Evolutionary conservation across 345 rosid genomes (phyloP).

Genomic region (Nephelium lappaceum): DNA sequence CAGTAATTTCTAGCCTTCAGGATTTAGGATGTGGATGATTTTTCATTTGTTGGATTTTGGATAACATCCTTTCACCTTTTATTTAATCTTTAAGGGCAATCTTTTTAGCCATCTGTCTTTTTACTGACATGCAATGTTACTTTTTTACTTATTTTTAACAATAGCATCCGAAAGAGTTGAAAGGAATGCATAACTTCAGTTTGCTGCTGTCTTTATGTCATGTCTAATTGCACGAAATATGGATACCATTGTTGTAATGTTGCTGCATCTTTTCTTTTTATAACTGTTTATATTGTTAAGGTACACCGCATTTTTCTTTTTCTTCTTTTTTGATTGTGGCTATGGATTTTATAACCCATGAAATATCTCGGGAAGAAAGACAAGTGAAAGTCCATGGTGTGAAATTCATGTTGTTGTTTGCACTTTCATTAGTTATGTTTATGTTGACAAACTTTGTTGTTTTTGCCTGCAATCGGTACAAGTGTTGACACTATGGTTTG

Average conservation of each 20-base stretch:
- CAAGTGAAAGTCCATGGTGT: no score
- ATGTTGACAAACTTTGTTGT: no score
- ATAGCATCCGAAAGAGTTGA: constrained; percentile 15
- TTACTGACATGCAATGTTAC: constrained; percentile 16
- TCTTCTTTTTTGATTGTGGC: no score
- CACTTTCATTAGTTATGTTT: no score
- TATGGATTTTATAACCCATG: no score
- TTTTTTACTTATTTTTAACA: constrained; percentile 11
- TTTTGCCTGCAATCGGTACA: neutral
- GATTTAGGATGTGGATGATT: constrained; percentile 45
- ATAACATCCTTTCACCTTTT: constrained; percentile 21
- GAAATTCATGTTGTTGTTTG: no score
- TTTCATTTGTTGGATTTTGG: constrained; percentile 33
- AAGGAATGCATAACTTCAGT: neutral
- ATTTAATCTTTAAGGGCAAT: constrained; percentile 25
- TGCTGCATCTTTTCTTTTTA: neutral
- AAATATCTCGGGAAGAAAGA: no score
- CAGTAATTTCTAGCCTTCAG: constrained; percentile 25
- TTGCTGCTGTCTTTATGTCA: neutral
- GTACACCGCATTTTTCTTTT: neutral
- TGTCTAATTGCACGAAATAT: neutral
- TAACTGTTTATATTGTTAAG: neutral
- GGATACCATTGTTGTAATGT: neutral
- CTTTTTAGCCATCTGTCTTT: constrained; percentile 13
- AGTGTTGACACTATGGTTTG: no score